Evolutionary conservation across 2,329 filamentous ascomycete genomes (phyloP), one percentile per base, ranked within the genome.

Genomic region (Aureobasidium subglaciale): DNA sequence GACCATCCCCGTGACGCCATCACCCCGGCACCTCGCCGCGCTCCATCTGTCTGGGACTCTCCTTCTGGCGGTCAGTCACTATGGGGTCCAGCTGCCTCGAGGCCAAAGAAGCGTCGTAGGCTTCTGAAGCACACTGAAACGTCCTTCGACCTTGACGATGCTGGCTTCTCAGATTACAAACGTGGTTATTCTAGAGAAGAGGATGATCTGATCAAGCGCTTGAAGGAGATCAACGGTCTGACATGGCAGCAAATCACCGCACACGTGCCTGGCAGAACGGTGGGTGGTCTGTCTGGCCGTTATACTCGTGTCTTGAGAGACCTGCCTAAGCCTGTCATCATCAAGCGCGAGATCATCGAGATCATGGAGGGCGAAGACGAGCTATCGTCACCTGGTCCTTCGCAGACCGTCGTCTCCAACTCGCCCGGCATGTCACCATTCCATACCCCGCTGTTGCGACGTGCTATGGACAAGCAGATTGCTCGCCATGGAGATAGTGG

Each of bases 171-270:
- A 5, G 50, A 42, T 24, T 29, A 5, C 22, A 35, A 30, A 25
- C 35, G 7, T 27, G 11, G 18, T 29, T 71, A 65, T 32, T 62
- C 61, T 3, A 32, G 40, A 4, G 63, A 68, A 30, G 68, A 71
- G 46, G 63, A 68, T 29, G 53, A 52, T 2, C 59, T 71, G 7
- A 60, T 77, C 0, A 68, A 72, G 5, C 69, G 69, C 32, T 53
- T 76, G 4, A 75, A 71, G 45, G 72, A 75, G 53, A 69, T 71
- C 0, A 68, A 72, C 32, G 60, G 62, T 6, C 57, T 66, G 3
- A 57, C 58, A 8, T 76, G 73, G 72, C 54, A 61, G 2, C 60
- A 68, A 1, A 73, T 76, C 8, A 62, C 63, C 0, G 34, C 57
- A 5, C 62, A 70, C 25, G 70, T 73, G 45, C 63, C 67, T 1